These are phyloP conservation scores for Chlorella sp. DNA, from an alignment of 139 green algal genomes.

Conservation along the genomic window DNA sequence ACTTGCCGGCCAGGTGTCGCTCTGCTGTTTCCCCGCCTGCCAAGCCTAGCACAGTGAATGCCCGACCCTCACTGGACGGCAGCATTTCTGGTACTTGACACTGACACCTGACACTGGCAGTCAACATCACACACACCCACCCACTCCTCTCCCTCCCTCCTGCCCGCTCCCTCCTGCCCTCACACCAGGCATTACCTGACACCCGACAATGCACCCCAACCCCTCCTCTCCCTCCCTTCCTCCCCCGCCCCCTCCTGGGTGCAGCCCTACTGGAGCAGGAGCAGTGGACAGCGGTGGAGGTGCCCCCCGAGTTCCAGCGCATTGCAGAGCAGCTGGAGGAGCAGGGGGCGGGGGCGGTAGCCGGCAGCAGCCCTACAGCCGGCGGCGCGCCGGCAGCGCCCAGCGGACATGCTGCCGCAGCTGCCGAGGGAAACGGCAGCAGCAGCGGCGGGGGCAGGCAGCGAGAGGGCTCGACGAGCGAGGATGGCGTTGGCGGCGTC, in stretches of 20 bases:
- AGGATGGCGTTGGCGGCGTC: background rate
- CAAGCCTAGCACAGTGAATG: too few relatives aligned
- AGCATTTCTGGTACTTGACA: too few relatives aligned
- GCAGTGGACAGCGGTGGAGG: slow-evolving; percentile 70
- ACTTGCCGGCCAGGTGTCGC: background rate
- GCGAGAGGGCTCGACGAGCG: background rate
- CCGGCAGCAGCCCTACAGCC: too few relatives aligned
- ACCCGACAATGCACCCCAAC: background rate
- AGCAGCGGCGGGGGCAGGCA: background rate
- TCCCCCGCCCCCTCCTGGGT: background rate
- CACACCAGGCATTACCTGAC: too few relatives aligned
- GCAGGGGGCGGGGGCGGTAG: slow-evolving; percentile 13
- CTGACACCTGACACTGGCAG: background rate
- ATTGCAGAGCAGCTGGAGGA: slow-evolving; percentile 56
- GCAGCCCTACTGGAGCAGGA: slow-evolving; percentile 65
- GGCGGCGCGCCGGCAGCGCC: too few relatives aligned
- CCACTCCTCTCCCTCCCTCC: background rate
- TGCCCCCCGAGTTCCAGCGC: slow-evolving; percentile 63
- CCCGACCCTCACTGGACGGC: too few relatives aligned
- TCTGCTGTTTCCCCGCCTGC: background rate
- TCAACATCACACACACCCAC: background rate
- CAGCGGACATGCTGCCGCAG: background rate
- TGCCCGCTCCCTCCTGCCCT: too few relatives aligned
- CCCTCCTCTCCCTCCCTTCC: background rate
- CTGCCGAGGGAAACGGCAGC: background rate